phyloP scores from a whole-genome alignment of 768 basidiomycete genomes.

The Butyriboletus loyo region DNA sequence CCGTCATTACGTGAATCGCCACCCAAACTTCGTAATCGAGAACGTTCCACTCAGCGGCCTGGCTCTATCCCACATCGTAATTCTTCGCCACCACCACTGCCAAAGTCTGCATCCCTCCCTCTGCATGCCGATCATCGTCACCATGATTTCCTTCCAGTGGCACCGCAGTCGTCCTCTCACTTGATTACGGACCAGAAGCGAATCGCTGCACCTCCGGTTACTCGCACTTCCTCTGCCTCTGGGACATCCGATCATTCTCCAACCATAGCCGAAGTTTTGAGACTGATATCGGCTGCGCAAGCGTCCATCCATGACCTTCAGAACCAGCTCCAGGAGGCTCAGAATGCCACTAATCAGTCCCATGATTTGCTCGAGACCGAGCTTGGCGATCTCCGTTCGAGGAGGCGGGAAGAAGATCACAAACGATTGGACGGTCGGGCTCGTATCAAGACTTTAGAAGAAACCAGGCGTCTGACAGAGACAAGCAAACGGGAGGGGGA shows the following conservation, averaged over 20 bases:
- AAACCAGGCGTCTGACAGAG: conserved; percentile 82
- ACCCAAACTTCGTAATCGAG: conserved; percentile 56
- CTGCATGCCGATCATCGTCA: conserved; percentile 54
- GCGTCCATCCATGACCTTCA: conserved; percentile 65
- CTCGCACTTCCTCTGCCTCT: conserved; percentile 22
- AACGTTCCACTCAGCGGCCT: conserved; percentile 47
- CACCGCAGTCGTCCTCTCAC: conserved; percentile 23
- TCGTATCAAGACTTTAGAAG: conserved; percentile 85
- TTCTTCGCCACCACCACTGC: conserved; percentile 78
- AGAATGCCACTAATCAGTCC: conserved; percentile 52
- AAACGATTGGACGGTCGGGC: conserved; percentile 73
- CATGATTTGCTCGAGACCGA: conserved; percentile 67
- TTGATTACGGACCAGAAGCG: conserved; percentile 25
- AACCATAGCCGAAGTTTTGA: conserved; percentile 68
- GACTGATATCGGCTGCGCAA: conserved; percentile 65
- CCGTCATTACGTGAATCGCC: conserved; percentile 46
- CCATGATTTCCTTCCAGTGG: conserved; percentile 25
- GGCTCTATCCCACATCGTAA: conserved; percentile 46
- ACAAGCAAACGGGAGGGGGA: conserved; percentile 79
- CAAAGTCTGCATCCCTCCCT: conserved; percentile 77
- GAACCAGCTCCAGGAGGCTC: conserved; percentile 63
- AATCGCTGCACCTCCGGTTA: conserved; percentile 23
- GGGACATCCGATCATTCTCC: conserved; percentile 58
- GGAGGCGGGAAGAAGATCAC: conserved; percentile 81
- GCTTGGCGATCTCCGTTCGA: conserved; percentile 66